These are phyloP conservation scores for Xerocomus minutiporus DNA, from an alignment of 1,284 basidiomycete species.

Conservation along the genomic window DNA sequence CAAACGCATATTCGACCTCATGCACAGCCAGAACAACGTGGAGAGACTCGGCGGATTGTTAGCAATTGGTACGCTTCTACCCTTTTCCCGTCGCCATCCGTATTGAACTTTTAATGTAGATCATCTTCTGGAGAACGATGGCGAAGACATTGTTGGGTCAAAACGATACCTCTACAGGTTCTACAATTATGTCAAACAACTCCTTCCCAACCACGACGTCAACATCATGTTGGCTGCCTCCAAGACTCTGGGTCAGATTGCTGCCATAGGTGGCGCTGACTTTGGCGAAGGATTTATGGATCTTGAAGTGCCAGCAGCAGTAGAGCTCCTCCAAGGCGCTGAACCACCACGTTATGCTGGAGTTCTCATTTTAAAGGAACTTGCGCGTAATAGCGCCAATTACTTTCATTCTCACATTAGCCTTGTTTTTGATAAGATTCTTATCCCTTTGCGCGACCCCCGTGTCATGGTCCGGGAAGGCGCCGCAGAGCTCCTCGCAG, in stretches of 20 bases:
- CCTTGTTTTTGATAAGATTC: slow-evolving; percentile 87
- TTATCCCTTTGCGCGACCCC: slow-evolving; percentile 81
- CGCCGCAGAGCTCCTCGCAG: slow-evolving; percentile 85
- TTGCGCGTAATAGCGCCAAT: slow-evolving; percentile 80
- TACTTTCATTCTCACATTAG: slow-evolving; percentile 86
- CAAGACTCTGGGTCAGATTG: slow-evolving; percentile 79
- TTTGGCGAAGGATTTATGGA: slow-evolving; percentile 88
- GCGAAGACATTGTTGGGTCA: slow-evolving; percentile 72
- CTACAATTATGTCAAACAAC: slow-evolving; percentile 87
- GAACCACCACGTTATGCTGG: slow-evolving; percentile 79
- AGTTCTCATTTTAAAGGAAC: slow-evolving; percentile 85
- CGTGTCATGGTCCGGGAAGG: slow-evolving; percentile 85
- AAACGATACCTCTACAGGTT: slow-evolving; percentile 78
- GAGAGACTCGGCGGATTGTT: slow-evolving; percentile 80
- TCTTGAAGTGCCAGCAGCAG: slow-evolving; percentile 76
- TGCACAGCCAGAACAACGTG: slow-evolving; percentile 69
- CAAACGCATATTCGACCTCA: slow-evolving; percentile 74
- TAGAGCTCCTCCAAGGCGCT: slow-evolving; percentile 72
- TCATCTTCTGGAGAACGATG: slow-evolving; percentile 64
- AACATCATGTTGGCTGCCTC: slow-evolving; percentile 88
- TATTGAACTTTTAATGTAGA: slow-evolving; percentile 41
- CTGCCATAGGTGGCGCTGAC: slow-evolving; percentile 72
- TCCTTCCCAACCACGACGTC: slow-evolving; percentile 79
- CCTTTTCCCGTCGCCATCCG: slow-evolving; percentile 9
- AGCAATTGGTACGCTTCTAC: slow-evolving; percentile 65